Conservation (phyloP, 129 eudicot species). For the Oenanthe sinensis region DNA sequence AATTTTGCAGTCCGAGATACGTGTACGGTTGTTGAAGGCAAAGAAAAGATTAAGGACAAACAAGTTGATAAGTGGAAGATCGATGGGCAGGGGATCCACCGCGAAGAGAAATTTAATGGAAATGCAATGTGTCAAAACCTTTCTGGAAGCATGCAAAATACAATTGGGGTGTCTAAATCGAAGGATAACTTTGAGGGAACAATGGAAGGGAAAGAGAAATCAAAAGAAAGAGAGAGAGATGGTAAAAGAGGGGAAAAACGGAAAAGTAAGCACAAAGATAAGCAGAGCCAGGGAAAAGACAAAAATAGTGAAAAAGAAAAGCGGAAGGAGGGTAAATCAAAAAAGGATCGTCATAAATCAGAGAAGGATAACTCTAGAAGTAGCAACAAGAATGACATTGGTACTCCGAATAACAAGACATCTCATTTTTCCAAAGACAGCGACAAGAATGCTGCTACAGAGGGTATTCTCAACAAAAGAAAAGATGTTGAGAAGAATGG, state of each 20-base stretch:
- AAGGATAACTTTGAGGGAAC: conserved; percentile 25
- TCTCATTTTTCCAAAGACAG: conserved; percentile 16
- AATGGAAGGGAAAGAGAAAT: conserved; percentile 35
- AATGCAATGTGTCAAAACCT: conserved; percentile 11
- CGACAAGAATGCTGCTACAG: conserved; percentile 22
- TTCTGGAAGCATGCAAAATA: conserved; percentile 20
- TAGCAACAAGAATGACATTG: conserved; percentile 23
- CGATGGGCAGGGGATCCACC: conserved; percentile 22
- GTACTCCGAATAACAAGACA: conserved; percentile 12
- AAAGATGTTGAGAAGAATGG: conserved; percentile 56
- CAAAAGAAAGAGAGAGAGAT: conserved; percentile 32
- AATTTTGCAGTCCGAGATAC: conserved; percentile 7
- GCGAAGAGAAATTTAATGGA: conserved; percentile 18
- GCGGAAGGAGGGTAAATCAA: conserved; percentile 29
- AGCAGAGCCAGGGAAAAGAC: conserved; percentile 36
- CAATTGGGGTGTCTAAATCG: conserved; percentile 29
- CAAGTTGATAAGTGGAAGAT: conserved; percentile 18
- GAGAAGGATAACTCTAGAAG: conserved; percentile 29
- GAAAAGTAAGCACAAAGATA: conserved; percentile 36
- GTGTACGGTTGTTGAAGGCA: conserved; percentile 22
- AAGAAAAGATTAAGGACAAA: conserved; percentile 24
- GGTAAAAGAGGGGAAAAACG: conserved; percentile 40
- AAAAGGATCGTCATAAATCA: conserved; percentile 26
- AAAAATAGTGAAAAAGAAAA: conserved; percentile 33
- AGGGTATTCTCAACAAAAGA: conserved; percentile 43